Base-by-base conservation (phyloP, 345 rosid genomes). In the Rhizophora apiculata region DNA sequence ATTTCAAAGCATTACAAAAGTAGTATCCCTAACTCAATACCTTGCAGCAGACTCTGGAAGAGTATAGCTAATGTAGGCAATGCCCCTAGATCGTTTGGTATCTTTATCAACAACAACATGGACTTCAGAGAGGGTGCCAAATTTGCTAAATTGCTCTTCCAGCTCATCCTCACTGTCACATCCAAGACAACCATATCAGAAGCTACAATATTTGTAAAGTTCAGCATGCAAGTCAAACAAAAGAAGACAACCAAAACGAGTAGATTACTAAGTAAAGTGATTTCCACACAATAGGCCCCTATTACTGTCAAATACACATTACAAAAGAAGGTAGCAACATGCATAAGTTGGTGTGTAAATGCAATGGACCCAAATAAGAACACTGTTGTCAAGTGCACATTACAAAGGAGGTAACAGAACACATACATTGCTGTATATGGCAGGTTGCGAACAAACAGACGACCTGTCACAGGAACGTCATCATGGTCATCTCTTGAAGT, bases 91-190 rank as follows among this genome's bases (percentile, higher is more conserved):
- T 64, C 89, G 83, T 80, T 89, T 95, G 36, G 96, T 95, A 80
- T 86, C 93, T 80, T 85, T 92, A 76, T 95, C 92, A 65, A 92
- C 82, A 72, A 95, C 96, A 77, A 95, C 71, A 77, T 92, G 97
- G 72, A 89, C 97, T 76, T 87, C 81, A 9, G 85, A 80, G 69
- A 90, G 67, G 19, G 83, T 81, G 39, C 99, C 99, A 70, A 75
- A 86, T 64, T 72, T 72, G 73, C 81, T 71, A 68, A 92, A 95
- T 69, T 80, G 87, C 73, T 89, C 96, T 77, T 71, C 85, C 77
- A 95, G 83, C 75, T 94, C 97, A 75, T 94, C 98, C 79, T 88
- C 97, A 64, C 98, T 94, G 74, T 81, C 32, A 66, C 37, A 77
- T 13, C 18, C 18, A 71, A 39, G 68, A 32, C 65, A 54, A 71